These are phyloP conservation scores for Tillandsia fasciculata DNA, from an alignment of 176 grass and related monocot genomes.

Conservation along the genomic window DNA sequence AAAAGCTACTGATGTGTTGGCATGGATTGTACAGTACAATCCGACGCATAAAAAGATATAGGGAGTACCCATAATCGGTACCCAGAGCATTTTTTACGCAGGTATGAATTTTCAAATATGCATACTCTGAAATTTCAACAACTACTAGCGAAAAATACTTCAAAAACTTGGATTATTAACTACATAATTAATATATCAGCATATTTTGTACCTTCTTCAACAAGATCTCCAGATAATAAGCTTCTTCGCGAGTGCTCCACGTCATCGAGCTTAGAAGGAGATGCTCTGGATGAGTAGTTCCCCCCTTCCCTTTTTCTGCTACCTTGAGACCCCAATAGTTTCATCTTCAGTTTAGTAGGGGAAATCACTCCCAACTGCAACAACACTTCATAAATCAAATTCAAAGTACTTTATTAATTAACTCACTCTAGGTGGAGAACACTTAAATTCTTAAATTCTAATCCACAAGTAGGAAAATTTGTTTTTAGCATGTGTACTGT, in stretches of 20 bases:
- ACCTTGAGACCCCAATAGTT: slow-evolving; percentile 10
- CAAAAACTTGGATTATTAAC: too few species aligned
- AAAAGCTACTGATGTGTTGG: too few species aligned
- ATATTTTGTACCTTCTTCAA: slow-evolving; percentile 10
- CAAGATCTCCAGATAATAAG: slow-evolving; percentile 13
- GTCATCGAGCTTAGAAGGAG: slow-evolving; percentile 18
- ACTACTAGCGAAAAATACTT: too few species aligned
- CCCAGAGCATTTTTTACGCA: too few species aligned
- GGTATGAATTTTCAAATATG: too few species aligned
- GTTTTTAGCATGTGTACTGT: too few species aligned
- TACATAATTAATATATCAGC: too few species aligned
- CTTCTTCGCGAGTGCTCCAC: slow-evolving; percentile 12
- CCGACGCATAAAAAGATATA: too few species aligned
- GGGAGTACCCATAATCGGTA: too few species aligned
- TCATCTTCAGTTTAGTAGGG: slow-evolving; percentile 15
- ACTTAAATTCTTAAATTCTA: not conserved
- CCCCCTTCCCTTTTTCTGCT: slow-evolving; percentile 5
- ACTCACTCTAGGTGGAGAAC: not conserved
- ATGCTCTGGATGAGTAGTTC: slow-evolving; percentile 8
- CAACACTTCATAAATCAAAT: not conserved
- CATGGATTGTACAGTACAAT: too few species aligned
- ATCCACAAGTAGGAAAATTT: too few species aligned
- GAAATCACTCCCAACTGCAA: slow-evolving; percentile 17
- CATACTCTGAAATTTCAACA: too few species aligned
- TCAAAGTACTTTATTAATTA: not conserved